Evolutionary conservation across 371 early-diverging fungal species (phyloP), one percentile per base, ranked within the genome.

Genomic region (Dichotomocladium elegans): DNA sequence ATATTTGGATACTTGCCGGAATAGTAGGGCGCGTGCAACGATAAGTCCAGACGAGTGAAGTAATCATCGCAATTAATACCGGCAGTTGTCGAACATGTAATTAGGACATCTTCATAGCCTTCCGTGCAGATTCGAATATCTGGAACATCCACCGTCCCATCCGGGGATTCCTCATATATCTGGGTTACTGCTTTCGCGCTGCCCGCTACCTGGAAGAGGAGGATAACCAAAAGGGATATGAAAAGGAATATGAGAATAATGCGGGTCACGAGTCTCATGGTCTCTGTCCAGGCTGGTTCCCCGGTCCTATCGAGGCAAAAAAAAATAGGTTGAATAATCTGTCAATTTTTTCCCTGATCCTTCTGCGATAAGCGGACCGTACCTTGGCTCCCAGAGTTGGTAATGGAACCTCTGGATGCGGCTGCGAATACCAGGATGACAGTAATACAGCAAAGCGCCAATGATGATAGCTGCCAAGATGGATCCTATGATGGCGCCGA

Each of bases 221-320:
- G 50, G 14, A 61, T 64, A 4, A 49, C 63, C 14, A 68, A 43
- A 29, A 68, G 61, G 3, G 53, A 41, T 6, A 53, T 43, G 33
- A 68, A 64, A 30, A 58, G n/a, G 49, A 55, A 55, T 6, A 58
- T 30, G 4, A 58, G 37, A n/a, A 58, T n/a, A 33, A 61, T 30
- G 41, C 60, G 55, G 26, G 53, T 56, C n/a, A 53, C 15, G 12
- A 64, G 45, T 1, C 64, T 61, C 3, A 56, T 52, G 25, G 61
- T 49, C 45, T 68, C 68, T 12, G 68, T 59, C 68, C 68, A 68
- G 0, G 55, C 25, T 24, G 68, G 68, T 37, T 68, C 68, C 46
- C 68, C 68, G 26, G 57, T 58, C 49, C 64, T 64, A 48, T 31
- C 14, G 12, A 44, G 14, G 19, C 8, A 15, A 51, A 11, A 41